Conservation (phyloP, 2,329 filamentous ascomycete genomes). For the Paecilomyces sp. region DNA sequence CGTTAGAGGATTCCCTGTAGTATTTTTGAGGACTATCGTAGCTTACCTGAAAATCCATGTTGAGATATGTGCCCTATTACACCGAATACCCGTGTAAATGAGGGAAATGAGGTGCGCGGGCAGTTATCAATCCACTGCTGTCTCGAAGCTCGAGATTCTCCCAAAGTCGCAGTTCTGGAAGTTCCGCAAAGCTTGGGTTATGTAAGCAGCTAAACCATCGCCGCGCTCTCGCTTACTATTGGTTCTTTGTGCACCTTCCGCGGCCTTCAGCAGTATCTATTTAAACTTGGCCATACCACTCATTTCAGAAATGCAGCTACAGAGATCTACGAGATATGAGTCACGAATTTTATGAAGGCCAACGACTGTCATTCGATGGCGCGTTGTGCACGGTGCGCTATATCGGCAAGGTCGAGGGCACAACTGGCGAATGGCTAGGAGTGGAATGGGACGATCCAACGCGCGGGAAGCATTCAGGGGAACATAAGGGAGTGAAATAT, state of each 20-base stretch:
- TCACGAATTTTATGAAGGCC: constrained; percentile 48
- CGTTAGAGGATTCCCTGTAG: constrained; percentile 3
- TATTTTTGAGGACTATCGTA: not conserved
- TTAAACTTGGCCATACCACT: not conserved
- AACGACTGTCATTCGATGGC: constrained; percentile 72
- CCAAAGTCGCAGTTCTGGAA: not conserved
- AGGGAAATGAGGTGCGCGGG: constrained; percentile 1
- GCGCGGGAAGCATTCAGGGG: constrained; percentile 85
- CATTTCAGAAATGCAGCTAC: not conserved
- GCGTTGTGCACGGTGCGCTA: constrained; percentile 80
- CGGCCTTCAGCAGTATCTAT: not conserved
- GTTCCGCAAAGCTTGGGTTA: constrained; percentile 10
- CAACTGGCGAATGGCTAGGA: constrained; percentile 76
- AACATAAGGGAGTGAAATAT: constrained; percentile 69
- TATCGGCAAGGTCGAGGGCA: constrained; percentile 67
- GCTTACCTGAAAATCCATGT: constrained; percentile 47
- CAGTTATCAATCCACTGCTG: constrained; percentile 6
- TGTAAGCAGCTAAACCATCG: constrained; percentile 12
- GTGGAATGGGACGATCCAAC: constrained; percentile 91
- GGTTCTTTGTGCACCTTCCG: not conserved
- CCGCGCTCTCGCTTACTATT: not conserved
- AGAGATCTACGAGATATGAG: constrained; percentile 17
- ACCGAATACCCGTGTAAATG: not conserved
- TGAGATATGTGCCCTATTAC: constrained; percentile 1
- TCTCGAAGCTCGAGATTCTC: constrained; percentile 5